Percentiles rank a stretch among this genome's conserved stretches.
These are phyloP conservation scores for Colletotrichum nymphaeae DNA, from an alignment of 2,329 filamentous ascomycete genomes.

Conservation along the genomic window DNA sequence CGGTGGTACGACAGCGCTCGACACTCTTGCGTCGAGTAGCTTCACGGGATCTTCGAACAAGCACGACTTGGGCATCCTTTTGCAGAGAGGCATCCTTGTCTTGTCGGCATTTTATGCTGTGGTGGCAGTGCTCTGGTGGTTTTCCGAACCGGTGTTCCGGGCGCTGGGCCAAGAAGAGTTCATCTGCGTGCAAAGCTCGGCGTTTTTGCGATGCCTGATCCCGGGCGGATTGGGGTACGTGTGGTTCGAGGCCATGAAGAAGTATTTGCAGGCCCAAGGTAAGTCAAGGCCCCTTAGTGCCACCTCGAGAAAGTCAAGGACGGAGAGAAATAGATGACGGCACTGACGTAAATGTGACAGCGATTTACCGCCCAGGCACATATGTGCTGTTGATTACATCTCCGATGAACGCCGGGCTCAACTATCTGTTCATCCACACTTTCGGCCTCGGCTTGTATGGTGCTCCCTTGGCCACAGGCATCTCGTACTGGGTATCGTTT, in stretches of 20 bases:
- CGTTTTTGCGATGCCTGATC: conserved; percentile 78
- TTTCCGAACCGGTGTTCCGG: conserved; percentile 79
- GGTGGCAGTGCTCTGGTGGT: conserved; percentile 79
- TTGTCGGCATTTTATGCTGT: conserved; percentile 78
- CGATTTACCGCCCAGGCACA: conserved; percentile 82
- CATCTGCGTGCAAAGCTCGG: conserved; percentile 78
- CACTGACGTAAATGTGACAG: conserved; percentile 34
- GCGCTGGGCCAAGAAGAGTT: conserved; percentile 82
- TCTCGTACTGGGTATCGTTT: conserved; percentile 90
- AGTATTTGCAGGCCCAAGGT: conserved; percentile 89
- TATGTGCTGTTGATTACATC: conserved; percentile 87
- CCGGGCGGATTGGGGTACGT: conserved; percentile 88
- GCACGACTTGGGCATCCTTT: conserved; percentile 79
- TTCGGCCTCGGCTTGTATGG: conserved; percentile 79
- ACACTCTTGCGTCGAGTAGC: conserved; percentile 84
- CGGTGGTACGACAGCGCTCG: conserved; percentile 86
- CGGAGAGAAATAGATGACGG: neutral
- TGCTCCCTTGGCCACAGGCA: conserved; percentile 83
- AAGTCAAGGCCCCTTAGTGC: conserved; percentile 49
- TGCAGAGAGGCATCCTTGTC: conserved; percentile 82
- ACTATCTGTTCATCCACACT: conserved; percentile 82
- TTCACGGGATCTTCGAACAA: conserved; percentile 86
- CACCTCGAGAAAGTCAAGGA: conserved; percentile 1
- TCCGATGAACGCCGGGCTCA: conserved; percentile 82
- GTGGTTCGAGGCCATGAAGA: conserved; percentile 88